phyloP scores from a whole-genome alignment of 2,329 filamentous ascomycete species.

The Monilinia fructigena region DNA sequence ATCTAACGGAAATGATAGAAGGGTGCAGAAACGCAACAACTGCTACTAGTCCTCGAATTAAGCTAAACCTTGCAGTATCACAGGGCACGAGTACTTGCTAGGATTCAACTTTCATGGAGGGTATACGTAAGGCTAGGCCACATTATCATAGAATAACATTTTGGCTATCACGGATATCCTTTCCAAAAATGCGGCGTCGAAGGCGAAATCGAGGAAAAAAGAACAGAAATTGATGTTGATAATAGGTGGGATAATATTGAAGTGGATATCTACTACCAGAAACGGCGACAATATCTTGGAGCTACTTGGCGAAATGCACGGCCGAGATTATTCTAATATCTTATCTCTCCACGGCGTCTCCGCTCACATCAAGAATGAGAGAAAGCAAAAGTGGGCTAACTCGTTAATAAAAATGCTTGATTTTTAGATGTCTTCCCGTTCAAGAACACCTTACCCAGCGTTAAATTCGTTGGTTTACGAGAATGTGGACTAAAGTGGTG shows the following conservation, averaged over 20 bases:
- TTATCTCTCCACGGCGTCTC: background rate
- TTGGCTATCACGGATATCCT: background rate
- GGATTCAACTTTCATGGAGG: background rate
- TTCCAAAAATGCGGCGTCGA: background rate
- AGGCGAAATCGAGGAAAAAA: background rate
- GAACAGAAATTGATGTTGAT: background rate
- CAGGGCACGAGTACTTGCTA: background rate
- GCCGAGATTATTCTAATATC: background rate
- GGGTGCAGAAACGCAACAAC: background rate
- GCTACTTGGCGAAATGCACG: background rate
- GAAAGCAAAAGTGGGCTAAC: background rate
- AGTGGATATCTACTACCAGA: background rate
- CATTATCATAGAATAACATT: background rate
- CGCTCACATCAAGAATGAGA: background rate
- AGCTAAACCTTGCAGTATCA: background rate
- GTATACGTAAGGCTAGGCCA: background rate
- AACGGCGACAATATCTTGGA: background rate
- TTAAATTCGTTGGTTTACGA: background rate
- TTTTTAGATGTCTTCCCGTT: background rate
- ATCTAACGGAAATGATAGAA: background rate
- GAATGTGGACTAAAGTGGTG: no score
- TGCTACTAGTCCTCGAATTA: background rate
- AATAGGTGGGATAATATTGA: slow-evolving; percentile 1
- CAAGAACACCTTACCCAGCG: slow-evolving; percentile 5
- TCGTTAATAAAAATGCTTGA: background rate